A percentile compares a stretch with the other conserved stretches of the same genome.
phyloP scores from a whole-genome alignment of 1,284 basidiomycete genomes.

The Pyrrhoderma lamaoense region DNA sequence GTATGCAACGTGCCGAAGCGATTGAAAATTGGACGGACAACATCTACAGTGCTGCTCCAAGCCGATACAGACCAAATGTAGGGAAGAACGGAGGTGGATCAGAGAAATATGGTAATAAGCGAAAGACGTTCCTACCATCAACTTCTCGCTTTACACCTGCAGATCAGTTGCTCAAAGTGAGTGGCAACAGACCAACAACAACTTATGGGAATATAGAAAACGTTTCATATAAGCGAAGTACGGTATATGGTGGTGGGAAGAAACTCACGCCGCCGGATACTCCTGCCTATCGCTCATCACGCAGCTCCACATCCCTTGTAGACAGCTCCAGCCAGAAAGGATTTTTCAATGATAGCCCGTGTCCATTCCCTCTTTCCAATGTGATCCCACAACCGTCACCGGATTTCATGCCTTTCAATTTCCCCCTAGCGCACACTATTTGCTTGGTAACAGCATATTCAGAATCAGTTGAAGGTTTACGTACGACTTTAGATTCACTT shows the following conservation, averaged over 20 bases:
- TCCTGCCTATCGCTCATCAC: slow-evolving; percentile 65
- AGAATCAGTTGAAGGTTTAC: slow-evolving; percentile 92
- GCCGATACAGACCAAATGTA: slow-evolving; percentile 87
- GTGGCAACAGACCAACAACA: slow-evolving; percentile 60
- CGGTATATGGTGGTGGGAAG: slow-evolving; percentile 43
- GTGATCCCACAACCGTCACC: slow-evolving; percentile 89
- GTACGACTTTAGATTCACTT: slow-evolving; percentile 95
- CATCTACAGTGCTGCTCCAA: slow-evolving; percentile 92
- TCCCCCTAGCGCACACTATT: slow-evolving; percentile 90
- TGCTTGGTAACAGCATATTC: slow-evolving; percentile 98
- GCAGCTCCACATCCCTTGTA: slow-evolving; percentile 76
- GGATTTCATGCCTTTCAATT: slow-evolving; percentile 94
- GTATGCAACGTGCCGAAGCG: slow-evolving; percentile 85
- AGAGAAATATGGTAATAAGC: slow-evolving; percentile 43
- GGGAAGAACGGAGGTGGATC: slow-evolving; percentile 49
- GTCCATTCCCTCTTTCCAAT: slow-evolving; percentile 88
- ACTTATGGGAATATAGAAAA: slow-evolving; percentile 69
- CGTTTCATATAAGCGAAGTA: slow-evolving; percentile 52
- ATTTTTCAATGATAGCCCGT: slow-evolving; percentile 56
- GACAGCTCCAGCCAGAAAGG: slow-evolving; percentile 36
- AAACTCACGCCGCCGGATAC: slow-evolving; percentile 71
- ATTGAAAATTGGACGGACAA: slow-evolving; percentile 97
- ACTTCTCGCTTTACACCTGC: slow-evolving; percentile 84
- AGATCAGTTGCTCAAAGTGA: slow-evolving; percentile 59
- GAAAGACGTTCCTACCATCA: slow-evolving; percentile 70